Evolutionary conservation across 1,284 basidiomycete genomes (phyloP).

Genomic region (Boletellus dicymbophilus): DNA sequence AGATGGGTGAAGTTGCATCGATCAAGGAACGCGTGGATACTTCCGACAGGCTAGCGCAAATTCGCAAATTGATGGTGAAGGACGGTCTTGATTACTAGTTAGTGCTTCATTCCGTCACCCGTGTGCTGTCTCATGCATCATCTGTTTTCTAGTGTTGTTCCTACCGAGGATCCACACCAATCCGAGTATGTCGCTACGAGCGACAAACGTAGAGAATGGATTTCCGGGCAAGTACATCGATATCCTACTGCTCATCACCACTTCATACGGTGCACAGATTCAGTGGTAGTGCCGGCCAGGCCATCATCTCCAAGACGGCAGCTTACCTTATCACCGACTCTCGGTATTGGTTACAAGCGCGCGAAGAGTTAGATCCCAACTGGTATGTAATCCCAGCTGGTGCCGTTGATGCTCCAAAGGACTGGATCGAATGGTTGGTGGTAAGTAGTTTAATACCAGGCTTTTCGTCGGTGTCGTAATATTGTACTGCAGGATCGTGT

Average conservation of each 20-base stretch:
- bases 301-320: slow-evolving; percentile 66
- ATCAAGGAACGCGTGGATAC: slow-evolving; percentile 59
- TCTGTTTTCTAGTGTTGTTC: slow-evolving; percentile 54
- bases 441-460: slow-evolving; percentile 38
- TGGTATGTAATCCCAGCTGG: slow-evolving; percentile 81
- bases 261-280: slow-evolving; percentile 53
- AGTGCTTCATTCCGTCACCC: slow-evolving; percentile 36
- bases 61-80: slow-evolving; percentile 72
- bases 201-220: slow-evolving; percentile 83
- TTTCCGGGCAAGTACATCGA: slow-evolving; percentile 65
- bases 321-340: slow-evolving; percentile 86
- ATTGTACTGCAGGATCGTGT: slow-evolving; percentile 45
- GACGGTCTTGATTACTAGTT: slow-evolving; percentile 86
- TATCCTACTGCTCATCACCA: neutral
- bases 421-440: slow-evolving; percentile 81
- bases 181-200: slow-evolving; percentile 85
- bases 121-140: slow-evolving; percentile 8
- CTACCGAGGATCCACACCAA: slow-evolving; percentile 86
- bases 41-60: slow-evolving; percentile 58
- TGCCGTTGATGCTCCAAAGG: slow-evolving; percentile 52
- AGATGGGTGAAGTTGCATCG: slow-evolving; percentile 62
- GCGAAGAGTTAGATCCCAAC: slow-evolving; percentile 71
- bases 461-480: slow-evolving; percentile 5
- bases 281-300: slow-evolving; percentile 83
- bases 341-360: slow-evolving; percentile 88